Conservation (phyloP, 257 asterid species). For the Knoxia roxburghii region DNA sequence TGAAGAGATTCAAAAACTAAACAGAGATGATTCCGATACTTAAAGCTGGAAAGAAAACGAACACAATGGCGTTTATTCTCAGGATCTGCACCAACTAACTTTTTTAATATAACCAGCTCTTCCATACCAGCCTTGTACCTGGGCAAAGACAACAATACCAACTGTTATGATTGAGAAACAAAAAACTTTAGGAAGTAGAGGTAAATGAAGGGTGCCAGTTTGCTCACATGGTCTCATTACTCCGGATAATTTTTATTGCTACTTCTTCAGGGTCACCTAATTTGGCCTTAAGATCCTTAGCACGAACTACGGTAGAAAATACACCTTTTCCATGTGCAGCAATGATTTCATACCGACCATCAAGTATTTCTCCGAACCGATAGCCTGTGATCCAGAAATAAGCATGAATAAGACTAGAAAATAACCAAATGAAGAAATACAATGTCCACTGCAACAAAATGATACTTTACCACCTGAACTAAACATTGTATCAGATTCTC, state of each 20-base stretch:
- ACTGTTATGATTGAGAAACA: not conserved
- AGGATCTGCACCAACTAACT: conserved; percentile 93
- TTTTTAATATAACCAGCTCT: conserved; percentile 81
- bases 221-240: conserved; percentile 84
- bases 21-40: conserved; percentile 97
- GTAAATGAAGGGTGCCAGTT: conserved; percentile 16
- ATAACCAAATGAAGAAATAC: not conserved
- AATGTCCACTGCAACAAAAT: not conserved
- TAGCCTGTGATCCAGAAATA: conserved; percentile 46
- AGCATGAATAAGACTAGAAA: not conserved
- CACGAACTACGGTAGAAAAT: conserved; percentile 94
- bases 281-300: conserved; percentile 86
- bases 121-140: conserved; percentile 99
- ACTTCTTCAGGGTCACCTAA: conserved; percentile 78
- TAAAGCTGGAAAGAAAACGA: conserved; percentile 87
- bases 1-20: conserved; percentile 99
- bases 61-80: conserved; percentile 95
- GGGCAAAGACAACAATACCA: conserved; percentile 2
- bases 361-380: conserved; percentile 93
- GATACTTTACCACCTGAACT: not conserved
- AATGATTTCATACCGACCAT: conserved; percentile 82
- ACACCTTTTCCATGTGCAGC: conserved; percentile 99
- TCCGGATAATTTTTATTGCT: conserved; percentile 92
- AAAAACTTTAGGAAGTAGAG: not conserved
- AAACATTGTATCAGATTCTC: not conserved